These are phyloP conservation scores for Xylaria sp. DNA, from an alignment of 2,329 filamentous ascomycete species.

Conservation along the genomic window DNA sequence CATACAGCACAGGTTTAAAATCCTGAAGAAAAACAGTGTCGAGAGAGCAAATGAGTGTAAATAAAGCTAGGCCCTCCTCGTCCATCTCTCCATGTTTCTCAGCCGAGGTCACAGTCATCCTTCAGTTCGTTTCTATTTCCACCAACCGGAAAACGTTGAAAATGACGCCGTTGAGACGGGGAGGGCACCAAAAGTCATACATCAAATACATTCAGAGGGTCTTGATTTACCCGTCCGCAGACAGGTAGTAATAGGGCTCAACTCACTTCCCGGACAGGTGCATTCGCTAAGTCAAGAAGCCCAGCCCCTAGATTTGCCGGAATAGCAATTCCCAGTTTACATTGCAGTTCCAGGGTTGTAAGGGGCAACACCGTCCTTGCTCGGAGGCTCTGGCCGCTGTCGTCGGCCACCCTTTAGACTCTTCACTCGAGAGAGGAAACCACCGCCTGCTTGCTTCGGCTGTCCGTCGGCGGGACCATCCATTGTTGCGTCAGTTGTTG, in stretches of 20 bases:
- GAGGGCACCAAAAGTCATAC: constrained; percentile 17
- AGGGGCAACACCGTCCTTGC: constrained; percentile 34
- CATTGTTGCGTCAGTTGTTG: constrained; percentile 67
- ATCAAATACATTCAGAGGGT: constrained; percentile 18
- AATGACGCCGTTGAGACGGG: constrained; percentile 10
- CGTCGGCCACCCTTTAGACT: constrained; percentile 79
- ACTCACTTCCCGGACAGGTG: background rate
- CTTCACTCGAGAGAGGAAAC: constrained; percentile 83
- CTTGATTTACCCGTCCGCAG: constrained; percentile 2
- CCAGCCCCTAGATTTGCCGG: background rate
- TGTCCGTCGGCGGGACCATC: constrained; percentile 54
- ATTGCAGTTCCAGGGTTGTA: constrained; percentile 42
- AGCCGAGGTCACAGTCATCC: background rate
- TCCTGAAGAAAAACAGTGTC: constrained; percentile 39
- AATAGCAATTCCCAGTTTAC: constrained; percentile 25
- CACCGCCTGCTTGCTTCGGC: constrained; percentile 61
- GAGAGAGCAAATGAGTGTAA: constrained; percentile 40
- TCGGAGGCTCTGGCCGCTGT: constrained; percentile 53
- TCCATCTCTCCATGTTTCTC: constrained; percentile 22
- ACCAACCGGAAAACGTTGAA: constrained; percentile 8
- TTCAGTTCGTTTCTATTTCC: constrained; percentile 12
- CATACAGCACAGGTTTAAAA: constrained; percentile 41
- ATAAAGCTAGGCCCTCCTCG: constrained; percentile 33
- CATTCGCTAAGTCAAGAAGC: background rate
- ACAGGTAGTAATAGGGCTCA: background rate